Conservation (phyloP, 305 asterid genomes). For the Fraxinus floribunda region DNA sequence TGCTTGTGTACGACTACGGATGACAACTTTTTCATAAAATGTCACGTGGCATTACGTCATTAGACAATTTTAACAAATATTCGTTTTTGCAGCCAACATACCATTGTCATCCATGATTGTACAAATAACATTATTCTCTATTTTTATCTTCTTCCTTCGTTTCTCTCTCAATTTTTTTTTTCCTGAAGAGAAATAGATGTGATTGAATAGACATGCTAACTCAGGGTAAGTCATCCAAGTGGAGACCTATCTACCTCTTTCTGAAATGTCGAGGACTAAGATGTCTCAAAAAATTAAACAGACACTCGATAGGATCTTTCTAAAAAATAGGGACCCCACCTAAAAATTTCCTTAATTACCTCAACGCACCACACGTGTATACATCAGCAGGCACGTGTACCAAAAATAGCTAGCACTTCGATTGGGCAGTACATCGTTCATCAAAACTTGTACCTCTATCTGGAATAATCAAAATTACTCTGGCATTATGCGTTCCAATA, state of each 20-base stretch:
- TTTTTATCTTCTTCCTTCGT: too few species aligned
- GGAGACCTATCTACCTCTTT: not conserved
- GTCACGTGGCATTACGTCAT: too few species aligned
- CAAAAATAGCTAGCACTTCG: not conserved
- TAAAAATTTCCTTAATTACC: not conserved
- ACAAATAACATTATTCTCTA: not conserved
- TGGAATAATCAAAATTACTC: constrained; percentile 3
- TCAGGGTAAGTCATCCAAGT: not conserved
- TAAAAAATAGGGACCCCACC: not conserved
- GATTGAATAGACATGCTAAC: not conserved
- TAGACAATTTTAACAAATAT: not conserved
- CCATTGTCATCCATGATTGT: not conserved
- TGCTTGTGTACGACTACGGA: too few species aligned
- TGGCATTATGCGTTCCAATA: not conserved
- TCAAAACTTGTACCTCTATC: not conserved
- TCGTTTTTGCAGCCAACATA: not conserved
- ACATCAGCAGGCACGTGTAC: not conserved
- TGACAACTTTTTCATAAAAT: too few species aligned
- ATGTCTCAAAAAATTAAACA: not conserved
- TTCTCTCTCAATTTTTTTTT: not conserved
- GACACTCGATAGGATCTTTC: not conserved
- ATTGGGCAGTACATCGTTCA: not conserved
- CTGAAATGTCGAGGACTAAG: not conserved
- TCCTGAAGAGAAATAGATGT: not conserved
- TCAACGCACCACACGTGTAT: not conserved